Base-by-base conservation (phyloP, 345 rosid species). In the Citrus trifoliata region DNA sequence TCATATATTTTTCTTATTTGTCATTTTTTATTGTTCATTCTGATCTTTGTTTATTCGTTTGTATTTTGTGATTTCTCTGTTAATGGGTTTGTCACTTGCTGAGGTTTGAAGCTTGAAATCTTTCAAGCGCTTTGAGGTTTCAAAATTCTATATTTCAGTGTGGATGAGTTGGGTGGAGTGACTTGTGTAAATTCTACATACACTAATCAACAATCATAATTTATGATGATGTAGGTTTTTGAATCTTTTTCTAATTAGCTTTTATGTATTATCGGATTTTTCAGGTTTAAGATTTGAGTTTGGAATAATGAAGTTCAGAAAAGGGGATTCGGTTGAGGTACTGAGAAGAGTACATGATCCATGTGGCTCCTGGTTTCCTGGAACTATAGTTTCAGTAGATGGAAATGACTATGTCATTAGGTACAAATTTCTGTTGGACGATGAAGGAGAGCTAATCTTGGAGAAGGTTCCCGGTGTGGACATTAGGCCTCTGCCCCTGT, bases 361-460 rank as follows among this genome's bases (percentile, higher is more conserved):
- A 7, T 53, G 79, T 56, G 85, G 83, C 37, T 81, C 85, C 33
- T 87, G 85, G 89, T 87, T 82, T 85, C 83, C 82, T 37, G 88
- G 82, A 14, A 74, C 55, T 64, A 56, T 85, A 75, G 67, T 81
- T 81, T 83, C 82, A n/a, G 71, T 38, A 2, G 67, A 56, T 80
- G 82, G 80, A 51, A 73, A 81, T 62, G 33, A 81, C 74, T 84
- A 55, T 56, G 9, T 71, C 10, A 81, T 87, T 55, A 74, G 76
- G 71, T 84, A 82, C 78, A 78, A 72, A n/a, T 83, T 59, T 48
- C 25, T 74, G 48, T 10, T 38, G 58, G 70, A 77, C 64, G 38
- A 58, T 1, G 60, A 78, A 40, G 80, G 80, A 55, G 74, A 82
- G 75, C 76, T 25, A 14, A 25, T 77, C 7, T 48, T 51, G 28